Evolutionary conservation across 352 stramenopile genomes (phyloP).

Genomic region (Globisporangium splendens): DNA sequence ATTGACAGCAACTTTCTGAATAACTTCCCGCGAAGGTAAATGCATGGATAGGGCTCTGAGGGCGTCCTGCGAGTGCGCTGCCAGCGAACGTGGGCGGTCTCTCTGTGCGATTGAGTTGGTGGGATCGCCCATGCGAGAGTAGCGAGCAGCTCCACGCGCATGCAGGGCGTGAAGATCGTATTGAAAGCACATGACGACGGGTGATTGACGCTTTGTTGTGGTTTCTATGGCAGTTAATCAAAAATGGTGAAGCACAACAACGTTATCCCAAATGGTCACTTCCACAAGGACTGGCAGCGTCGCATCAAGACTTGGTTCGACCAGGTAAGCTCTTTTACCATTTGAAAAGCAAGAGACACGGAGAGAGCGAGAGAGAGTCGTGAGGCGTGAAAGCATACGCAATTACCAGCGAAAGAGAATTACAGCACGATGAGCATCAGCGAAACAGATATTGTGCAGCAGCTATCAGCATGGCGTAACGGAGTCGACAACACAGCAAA

Average conservation of each 20-base stretch:
- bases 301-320: slow-evolving; percentile 97
- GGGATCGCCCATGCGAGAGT: too few relatives aligned
- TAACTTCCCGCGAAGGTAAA: slow-evolving; percentile 73
- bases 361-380: slow-evolving; percentile 5
- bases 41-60: background rate
- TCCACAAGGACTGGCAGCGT: slow-evolving; percentile 99
- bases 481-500: background rate
- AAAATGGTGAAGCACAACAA: slow-evolving; percentile 99
- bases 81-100: background rate
- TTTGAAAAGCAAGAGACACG: background rate
- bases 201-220: slow-evolving; percentile 7
- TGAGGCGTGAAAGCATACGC: background rate
- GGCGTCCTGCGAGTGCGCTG: background rate
- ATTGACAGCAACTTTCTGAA: slow-evolving; percentile 88
- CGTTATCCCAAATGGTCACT: slow-evolving; percentile 99
- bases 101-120: slow-evolving; percentile 1
- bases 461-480: background rate
- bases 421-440: background rate
- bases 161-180: background rate
- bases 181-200: background rate
- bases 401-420: background rate
- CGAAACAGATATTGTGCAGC: background rate
- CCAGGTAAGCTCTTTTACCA: slow-evolving; percentile 62
- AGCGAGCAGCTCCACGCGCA: background rate
- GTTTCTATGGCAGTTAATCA: slow-evolving; percentile 43